phyloP scores from a whole-genome alignment of 2,329 filamentous ascomycete species.

The Ophiosphaerella herpotricha region DNA sequence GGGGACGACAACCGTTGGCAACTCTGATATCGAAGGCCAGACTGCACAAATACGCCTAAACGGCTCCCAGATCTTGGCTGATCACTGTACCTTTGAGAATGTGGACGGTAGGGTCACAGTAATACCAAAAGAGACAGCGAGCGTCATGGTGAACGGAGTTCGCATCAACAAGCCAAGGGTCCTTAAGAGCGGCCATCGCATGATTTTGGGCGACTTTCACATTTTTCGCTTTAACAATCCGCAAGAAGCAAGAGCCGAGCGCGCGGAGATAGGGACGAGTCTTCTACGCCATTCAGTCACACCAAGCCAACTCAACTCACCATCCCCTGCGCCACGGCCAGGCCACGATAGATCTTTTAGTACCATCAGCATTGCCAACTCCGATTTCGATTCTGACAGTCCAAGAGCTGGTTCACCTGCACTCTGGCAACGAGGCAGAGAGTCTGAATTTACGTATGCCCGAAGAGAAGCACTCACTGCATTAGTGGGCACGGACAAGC shows the following conservation, averaged over 20 bases:
- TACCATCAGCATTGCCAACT: conserved; percentile 73
- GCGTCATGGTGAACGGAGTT: conserved; percentile 96
- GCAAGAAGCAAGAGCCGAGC: conserved; percentile 89
- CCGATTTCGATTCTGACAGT: conserved; percentile 73
- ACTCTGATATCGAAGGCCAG: conserved; percentile 78
- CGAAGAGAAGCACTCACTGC: conserved; percentile 90
- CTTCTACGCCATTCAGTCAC: conserved; percentile 81
- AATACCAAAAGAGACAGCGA: conserved; percentile 85
- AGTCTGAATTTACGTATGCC: conserved; percentile 94
- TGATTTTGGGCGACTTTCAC: conserved; percentile 97
- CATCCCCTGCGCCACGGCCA: conserved; percentile 65
- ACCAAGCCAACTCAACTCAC: conserved; percentile 65
- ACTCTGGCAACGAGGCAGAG: conserved; percentile 68
- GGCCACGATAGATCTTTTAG: conserved; percentile 72
- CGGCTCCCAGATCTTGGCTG: conserved; percentile 86
- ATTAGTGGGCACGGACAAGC: conserved; percentile 87
- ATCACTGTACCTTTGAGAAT: conserved; percentile 95
- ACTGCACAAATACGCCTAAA: conserved; percentile 91
- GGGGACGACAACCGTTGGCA: conserved; percentile 90
- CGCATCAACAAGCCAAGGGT: conserved; percentile 84
- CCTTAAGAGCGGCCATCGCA: conserved; percentile 87
- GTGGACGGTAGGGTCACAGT: conserved; percentile 90
- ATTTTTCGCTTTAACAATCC: conserved; percentile 99
- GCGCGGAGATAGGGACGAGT: conserved; percentile 77
- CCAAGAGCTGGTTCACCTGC: conserved; percentile 81